Base-by-base conservation (phyloP, 208 protist species). In the Leishmania turanica region DNA sequence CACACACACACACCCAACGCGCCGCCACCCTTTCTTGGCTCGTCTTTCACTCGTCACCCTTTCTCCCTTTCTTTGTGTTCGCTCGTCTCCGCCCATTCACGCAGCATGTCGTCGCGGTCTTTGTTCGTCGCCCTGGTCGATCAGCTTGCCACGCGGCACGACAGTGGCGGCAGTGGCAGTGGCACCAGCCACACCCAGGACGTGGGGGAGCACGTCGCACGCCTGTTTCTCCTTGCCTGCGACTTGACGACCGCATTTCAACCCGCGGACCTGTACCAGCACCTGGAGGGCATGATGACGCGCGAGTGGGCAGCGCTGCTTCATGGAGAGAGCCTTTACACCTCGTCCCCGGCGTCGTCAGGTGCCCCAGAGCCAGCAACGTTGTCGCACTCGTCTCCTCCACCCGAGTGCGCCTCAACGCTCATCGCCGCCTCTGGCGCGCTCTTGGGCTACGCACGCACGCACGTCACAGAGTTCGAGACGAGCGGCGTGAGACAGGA, bases 341-440 rank as follows among this genome's bases (percentile, higher is more conserved):
- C 2, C 64, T 45, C 60, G 13, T 21, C 45, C 11, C 37, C 40
- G 15, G 58, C 62, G 8, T 49, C 74, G n/a, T 45, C 74, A 13
- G 37, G 17, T 27, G 40, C 4, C 27, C 6, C 40, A 24, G 58
- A 11, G 54, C 11, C 53, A 37, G 27, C 4, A 13, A 37, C 24
- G 8, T 17, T 31, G 27, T 54, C 69, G 17, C 27, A 54, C 31
- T 51, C 51, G 21, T 34, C 80, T 4, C 37, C 60, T n/a, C 65
- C 77, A 17, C 11, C 82, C 31, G 40, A 60, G 31, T 13, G 40
- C 0, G 45, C 21, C 42, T 64, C 53, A n/a, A 69, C 82, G 17
- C 77, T 85, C 73, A 75, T 85, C 34, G 65, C 82, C 2, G 82
- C 82, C 27, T 85, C 82, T 0, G 82, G 82, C 60, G 82, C 82